Percentiles rank a stretch among this genome's conserved stretches.
These are phyloP conservation scores for Zea mays DNA, from an alignment of 176 grass and related monocot species.

Conservation along the genomic window DNA sequence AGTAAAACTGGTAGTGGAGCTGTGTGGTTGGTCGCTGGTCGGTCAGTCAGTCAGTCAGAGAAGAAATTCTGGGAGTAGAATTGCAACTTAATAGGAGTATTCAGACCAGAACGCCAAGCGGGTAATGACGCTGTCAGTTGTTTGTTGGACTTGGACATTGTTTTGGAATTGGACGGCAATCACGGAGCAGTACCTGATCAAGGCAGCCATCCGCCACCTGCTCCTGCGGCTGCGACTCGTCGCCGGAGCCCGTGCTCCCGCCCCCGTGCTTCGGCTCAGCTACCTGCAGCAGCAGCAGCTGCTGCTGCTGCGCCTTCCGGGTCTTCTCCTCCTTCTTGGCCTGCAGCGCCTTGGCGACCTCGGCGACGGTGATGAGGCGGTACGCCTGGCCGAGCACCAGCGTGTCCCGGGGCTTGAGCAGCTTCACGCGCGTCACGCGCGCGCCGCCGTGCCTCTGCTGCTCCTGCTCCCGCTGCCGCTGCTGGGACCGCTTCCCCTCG, in stretches of 20 bases:
- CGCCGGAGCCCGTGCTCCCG: neutral
- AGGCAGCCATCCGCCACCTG: neutral
- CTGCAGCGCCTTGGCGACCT: constrained; percentile 69
- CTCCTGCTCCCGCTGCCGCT: no score
- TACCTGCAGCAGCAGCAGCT: neutral
- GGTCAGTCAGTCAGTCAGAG: no score
- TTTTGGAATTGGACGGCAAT: neutral
- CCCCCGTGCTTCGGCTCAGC: constrained; percentile 10
- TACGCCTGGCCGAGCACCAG: constrained; percentile 75
- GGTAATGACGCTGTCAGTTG: neutral
- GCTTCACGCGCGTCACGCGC: constrained; percentile 62
- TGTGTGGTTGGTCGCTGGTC: no score
- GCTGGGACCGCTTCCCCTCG: neutral
- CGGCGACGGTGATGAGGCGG: constrained; percentile 76
- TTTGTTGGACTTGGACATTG: neutral
- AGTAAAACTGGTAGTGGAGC: neutral
- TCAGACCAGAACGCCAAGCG: neutral
- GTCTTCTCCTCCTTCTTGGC: constrained; percentile 73
- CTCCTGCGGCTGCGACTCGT: neutral
- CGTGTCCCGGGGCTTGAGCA: constrained; percentile 77
- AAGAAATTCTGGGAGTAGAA: no score
- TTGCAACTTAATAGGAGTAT: neutral
- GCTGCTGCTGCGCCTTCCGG: constrained; percentile 41
- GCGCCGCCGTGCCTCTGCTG: constrained; percentile 6
- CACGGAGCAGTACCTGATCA: constrained; percentile 42